Evolutionary conservation across 1,284 basidiomycete genomes (phyloP), one percentile per base, ranked within the genome.

Genomic region (Moesziomyces globuligerus): DNA sequence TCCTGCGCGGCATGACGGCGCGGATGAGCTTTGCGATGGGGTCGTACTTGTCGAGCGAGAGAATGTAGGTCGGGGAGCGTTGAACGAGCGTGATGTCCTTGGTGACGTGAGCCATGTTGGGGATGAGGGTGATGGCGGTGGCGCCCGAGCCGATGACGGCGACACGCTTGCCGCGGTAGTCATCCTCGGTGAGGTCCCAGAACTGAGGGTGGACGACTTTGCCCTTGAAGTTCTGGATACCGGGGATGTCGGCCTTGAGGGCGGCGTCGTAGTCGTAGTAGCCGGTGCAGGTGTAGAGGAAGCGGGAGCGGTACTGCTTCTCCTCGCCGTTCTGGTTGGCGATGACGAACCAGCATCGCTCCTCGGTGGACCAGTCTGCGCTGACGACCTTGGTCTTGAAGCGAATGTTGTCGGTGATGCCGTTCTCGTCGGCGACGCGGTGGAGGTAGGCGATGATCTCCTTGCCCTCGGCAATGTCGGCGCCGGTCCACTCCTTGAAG

Each of bases 41-140:
- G 38, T 80, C 76, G 36, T 56, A 50, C 37, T 71, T 73, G 18
- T 80, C 75, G n/a, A 81, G 61, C 26, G 64, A 57, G 39, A 78
- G 42, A 51, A 80, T 72, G 64, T 82, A 83, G 34, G 74, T 70
- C 25, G 81, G 81, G 7, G 72, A 75, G 24, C 81, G 71, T 55
- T 83, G 81, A n/a, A 83, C 67, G 32, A 83, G 58, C 9, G 81
- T 83, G 40, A 82, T 69, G 28, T 73, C 61, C 52, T 66, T 59
- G 36, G 78, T 70, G 10, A 61, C 46, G 20, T 61, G 38, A 28
- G 73, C 72, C 73, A 80, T 76, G 17, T 58, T 58, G n/a, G 70
- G 79, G 20, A 81, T 50, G 25, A 81, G 72, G 28, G 79, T 81
- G 51, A 81, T 73, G 29, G 79, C 79, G 26, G 79, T 81, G 20